A percentile compares a stretch with the other conserved stretches of the same genome.
These are phyloP conservation scores for Fusarium fracticaudum DNA, from an alignment of 2,329 filamentous ascomycete species.

Conservation along the genomic window DNA sequence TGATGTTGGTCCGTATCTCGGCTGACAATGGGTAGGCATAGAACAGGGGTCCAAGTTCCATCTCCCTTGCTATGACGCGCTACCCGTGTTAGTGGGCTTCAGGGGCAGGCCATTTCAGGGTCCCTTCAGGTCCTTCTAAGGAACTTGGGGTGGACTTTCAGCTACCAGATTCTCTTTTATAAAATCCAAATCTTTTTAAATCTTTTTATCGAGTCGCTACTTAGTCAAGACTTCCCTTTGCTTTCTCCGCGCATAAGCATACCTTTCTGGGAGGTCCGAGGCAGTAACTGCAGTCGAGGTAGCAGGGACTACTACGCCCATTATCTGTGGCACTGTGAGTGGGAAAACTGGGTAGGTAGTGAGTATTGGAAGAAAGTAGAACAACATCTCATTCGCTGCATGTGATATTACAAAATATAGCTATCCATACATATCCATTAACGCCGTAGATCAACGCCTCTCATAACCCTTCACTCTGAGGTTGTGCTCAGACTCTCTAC, in stretches of 20 bases:
- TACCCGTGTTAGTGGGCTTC: slow-evolving; percentile 12
- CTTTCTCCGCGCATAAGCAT: background rate
- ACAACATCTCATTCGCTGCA: background rate
- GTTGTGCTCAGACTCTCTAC: slow-evolving; percentile 39
- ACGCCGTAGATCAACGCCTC: background rate
- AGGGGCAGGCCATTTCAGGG: slow-evolving; percentile 14
- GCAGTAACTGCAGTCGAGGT: background rate
- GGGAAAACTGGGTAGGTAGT: background rate
- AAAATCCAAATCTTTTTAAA: background rate
- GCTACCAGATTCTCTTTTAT: background rate
- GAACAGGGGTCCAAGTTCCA: slow-evolving; percentile 28
- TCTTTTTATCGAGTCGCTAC: background rate
- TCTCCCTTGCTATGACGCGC: slow-evolving; percentile 26
- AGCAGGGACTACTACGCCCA: background rate
- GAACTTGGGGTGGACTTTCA: background rate
- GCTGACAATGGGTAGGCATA: slow-evolving; percentile 4
- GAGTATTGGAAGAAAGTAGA: background rate
- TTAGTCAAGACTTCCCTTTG: background rate
- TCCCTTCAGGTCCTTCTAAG: background rate
- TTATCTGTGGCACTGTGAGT: background rate
- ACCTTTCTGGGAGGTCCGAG: background rate
- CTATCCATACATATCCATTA: background rate
- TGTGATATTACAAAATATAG: slow-evolving; percentile 27
- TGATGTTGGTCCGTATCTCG: slow-evolving; percentile 20
- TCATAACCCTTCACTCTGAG: slow-evolving; percentile 20